Percentiles rank a stretch among this genome's conserved stretches.
Evolutionary conservation across 345 rosid species (phyloP).

Genomic region (Citrus sinensis): DVS_A1.0 CM039163.1:8799001-8799500

Average conservation of each 20-base stretch:
- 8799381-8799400: background rate
- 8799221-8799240: background rate
- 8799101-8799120: background rate
- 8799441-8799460: background rate
- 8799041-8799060: background rate
- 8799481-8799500: background rate
- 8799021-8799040: constrained; percentile 51
- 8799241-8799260: background rate
- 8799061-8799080: background rate
- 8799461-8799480: background rate
- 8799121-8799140: background rate
- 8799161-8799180: background rate
- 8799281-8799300: background rate
- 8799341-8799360: background rate
- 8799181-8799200: background rate
- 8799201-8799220: background rate
- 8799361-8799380: background rate
- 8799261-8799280: background rate
- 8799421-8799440: background rate
- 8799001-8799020: constrained; percentile 93
- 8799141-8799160: background rate
- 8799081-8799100: background rate
- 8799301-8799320: background rate
- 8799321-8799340: background rate
- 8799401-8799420: background rate